A percentile compares a stretch with the other conserved stretches of the same genome.
Conservation (phyloP, 2,329 filamentous ascomycete genomes). For the Fusarium sp. region DNA sequence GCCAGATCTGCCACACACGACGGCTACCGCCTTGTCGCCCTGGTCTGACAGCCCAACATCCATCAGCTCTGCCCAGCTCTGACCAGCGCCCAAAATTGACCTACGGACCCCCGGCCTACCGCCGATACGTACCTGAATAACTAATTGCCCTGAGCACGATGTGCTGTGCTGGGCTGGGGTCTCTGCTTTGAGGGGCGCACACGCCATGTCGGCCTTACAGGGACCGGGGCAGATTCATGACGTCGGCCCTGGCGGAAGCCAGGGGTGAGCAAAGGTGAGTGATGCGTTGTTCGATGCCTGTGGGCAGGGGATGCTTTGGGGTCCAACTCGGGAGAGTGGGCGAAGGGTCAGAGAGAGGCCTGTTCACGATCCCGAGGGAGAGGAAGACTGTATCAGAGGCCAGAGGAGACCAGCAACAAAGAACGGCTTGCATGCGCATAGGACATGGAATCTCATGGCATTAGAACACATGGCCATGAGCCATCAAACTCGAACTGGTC, state of each 20-base stretch:
- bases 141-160: slow-evolving; percentile 31
- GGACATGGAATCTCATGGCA: slow-evolving; percentile 17
- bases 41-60: slow-evolving; percentile 36
- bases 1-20: slow-evolving; percentile 40
- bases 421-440: slow-evolving; percentile 29
- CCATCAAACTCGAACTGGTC: slow-evolving; percentile 17
- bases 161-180: slow-evolving; percentile 21
- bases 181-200: slow-evolving; percentile 36
- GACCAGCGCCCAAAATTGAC: slow-evolving; percentile 39
- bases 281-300: slow-evolving; percentile 36
- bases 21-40: slow-evolving; percentile 27
- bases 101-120: slow-evolving; percentile 20
- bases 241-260: slow-evolving; percentile 33
- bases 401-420: slow-evolving; percentile 20
- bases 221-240: slow-evolving; percentile 39
- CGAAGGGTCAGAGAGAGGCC: slow-evolving; percentile 42
- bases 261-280: slow-evolving; percentile 24
- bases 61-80: slow-evolving; percentile 34
- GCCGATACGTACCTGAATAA: slow-evolving; percentile 9
- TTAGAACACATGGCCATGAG: slow-evolving; percentile 13
- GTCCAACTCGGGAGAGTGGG: slow-evolving; percentile 33
- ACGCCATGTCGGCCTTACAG: slow-evolving; percentile 38
- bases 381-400: slow-evolving; percentile 36
- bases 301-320: slow-evolving; percentile 27
- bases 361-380: slow-evolving; percentile 42